A percentile compares a stretch with the other conserved stretches of the same genome.
These are phyloP conservation scores for Neofusicoccum kwambonambiense DNA, from an alignment of 2,329 filamentous ascomycete genomes.

Conservation along the genomic window DNA sequence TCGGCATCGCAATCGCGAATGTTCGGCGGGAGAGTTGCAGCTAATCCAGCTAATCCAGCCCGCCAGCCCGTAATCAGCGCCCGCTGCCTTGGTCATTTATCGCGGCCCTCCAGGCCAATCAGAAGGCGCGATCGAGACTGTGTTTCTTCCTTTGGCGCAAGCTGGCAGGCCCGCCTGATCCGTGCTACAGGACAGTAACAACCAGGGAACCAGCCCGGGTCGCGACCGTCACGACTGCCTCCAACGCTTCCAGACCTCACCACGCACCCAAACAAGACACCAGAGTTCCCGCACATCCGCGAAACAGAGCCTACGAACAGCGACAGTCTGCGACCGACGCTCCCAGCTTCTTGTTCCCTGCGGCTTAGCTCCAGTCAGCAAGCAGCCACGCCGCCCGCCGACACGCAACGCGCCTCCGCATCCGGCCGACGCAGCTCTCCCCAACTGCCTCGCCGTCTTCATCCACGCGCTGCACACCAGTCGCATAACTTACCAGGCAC, in stretches of 20 bases:
- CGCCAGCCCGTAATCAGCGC: constrained; percentile 4
- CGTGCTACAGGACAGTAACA: constrained; percentile 14
- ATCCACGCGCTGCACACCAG: not conserved
- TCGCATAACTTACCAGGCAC: not conserved
- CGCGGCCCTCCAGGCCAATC: constrained; percentile 1
- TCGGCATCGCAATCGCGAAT: not conserved
- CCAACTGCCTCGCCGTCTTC: constrained; percentile 12
- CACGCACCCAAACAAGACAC: not conserved
- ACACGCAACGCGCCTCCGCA: constrained; percentile 15
- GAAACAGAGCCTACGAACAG: not conserved
- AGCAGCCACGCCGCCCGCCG: constrained; percentile 3
- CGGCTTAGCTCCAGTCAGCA: constrained; percentile 14
- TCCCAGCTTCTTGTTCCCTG: not conserved
- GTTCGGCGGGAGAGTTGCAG: constrained; percentile 2
- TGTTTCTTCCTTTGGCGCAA: constrained; percentile 12
- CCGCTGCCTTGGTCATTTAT: constrained; percentile 13
- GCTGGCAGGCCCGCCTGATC: constrained; percentile 15
- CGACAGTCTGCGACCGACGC: constrained; percentile 15
- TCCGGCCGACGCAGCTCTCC: constrained; percentile 13
- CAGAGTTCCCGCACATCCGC: not conserved
- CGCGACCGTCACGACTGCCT: not conserved
- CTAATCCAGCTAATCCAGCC: constrained; percentile 14
- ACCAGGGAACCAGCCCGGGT: constrained; percentile 8
- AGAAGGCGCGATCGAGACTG: not conserved
- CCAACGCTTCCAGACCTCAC: not conserved